Evolutionary conservation across 768 basidiomycete species (phyloP).

Genomic region (Naematelia aurantialba): DNA sequence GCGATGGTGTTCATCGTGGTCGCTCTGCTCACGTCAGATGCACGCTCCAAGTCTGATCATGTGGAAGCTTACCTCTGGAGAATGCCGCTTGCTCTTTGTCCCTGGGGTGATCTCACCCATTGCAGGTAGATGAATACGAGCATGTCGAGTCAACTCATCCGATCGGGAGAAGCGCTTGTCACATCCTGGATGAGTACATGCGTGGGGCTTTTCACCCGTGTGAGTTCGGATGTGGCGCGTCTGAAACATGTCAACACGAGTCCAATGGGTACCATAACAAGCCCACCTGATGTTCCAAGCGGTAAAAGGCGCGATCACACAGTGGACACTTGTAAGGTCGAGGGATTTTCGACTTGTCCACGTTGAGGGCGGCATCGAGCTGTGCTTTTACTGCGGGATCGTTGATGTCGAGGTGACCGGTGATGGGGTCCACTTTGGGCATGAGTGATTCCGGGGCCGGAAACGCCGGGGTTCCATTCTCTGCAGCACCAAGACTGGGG

Average conservation of each 20-base stretch:
- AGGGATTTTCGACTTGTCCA: conserved; percentile 57
- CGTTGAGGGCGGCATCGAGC: conserved; percentile 51
- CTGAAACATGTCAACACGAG: conserved; percentile 54
- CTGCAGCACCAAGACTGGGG: background rate
- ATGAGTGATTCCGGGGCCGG: background rate
- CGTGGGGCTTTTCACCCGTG: conserved; percentile 96
- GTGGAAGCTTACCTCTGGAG: conserved; percentile 15
- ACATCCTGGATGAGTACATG: conserved; percentile 86
- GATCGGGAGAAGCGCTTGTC: conserved; percentile 97
- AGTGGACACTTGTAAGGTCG: conserved; percentile 96
- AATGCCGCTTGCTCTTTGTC: conserved; percentile 42
- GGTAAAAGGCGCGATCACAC: conserved; percentile 91
- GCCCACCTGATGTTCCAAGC: conserved; percentile 87
- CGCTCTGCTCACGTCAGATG: conserved; percentile 15
- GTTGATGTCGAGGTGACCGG: conserved; percentile 51
- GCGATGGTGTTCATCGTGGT: conserved; percentile 32
- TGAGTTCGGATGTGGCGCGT: conserved; percentile 97
- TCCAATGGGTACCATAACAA: conserved; percentile 9
- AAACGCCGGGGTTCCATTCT: background rate
- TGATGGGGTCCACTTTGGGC: conserved; percentile 45
- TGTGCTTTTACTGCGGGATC: conserved; percentile 51
- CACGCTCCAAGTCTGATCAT: background rate
- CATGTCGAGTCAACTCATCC: conserved; percentile 96
- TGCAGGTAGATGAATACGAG: conserved; percentile 75
- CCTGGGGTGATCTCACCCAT: conserved; percentile 51